Evolutionary conservation across 306 rosid genomes (phyloP).

Genomic region (Oemleria cerasiformis): DNA sequence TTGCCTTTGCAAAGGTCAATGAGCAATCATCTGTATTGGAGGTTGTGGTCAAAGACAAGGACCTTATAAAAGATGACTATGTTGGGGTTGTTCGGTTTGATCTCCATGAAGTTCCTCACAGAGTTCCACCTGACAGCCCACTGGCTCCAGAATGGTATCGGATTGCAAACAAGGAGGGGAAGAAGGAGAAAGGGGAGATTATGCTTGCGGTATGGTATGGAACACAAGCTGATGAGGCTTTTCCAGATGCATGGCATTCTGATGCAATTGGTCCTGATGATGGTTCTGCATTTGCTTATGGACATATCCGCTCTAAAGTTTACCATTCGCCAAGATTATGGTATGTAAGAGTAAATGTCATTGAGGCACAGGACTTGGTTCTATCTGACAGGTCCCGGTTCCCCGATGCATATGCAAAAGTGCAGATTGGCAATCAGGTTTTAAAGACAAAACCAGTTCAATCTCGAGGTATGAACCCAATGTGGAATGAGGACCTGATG

Average conservation of each 20-base stretch:
- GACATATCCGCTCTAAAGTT: constrained; percentile 72
- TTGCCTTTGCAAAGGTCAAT: constrained; percentile 71
- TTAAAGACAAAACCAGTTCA: constrained; percentile 54
- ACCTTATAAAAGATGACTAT: constrained; percentile 55
- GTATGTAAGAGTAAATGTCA: constrained; percentile 69
- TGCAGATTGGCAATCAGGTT: constrained; percentile 65
- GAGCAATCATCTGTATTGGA: constrained; percentile 50
- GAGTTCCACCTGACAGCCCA: constrained; percentile 92
- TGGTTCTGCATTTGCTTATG: constrained; percentile 29
- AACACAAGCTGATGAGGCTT: constrained; percentile 95
- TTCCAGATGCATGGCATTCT: constrained; percentile 97
- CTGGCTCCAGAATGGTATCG: constrained; percentile 95
- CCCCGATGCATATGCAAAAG: constrained; percentile 69
- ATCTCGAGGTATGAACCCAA: constrained; percentile 43
- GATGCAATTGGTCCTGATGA: constrained; percentile 66
- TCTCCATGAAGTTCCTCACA: constrained; percentile 60
- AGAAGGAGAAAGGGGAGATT: constrained; percentile 66
- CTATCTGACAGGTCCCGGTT: constrained; percentile 56
- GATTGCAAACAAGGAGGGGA: constrained; percentile 57
- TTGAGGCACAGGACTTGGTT: constrained; percentile 87
- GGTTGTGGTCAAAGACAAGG: constrained; percentile 75
- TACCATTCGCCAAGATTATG: constrained; percentile 81
- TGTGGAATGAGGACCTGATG: constrained; percentile 66
- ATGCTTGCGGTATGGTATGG: constrained; percentile 99
- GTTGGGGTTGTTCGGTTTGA: constrained; percentile 66